Base-by-base conservation (phyloP, 306 rosid species). In the Cicer cuneatum region DNA sequence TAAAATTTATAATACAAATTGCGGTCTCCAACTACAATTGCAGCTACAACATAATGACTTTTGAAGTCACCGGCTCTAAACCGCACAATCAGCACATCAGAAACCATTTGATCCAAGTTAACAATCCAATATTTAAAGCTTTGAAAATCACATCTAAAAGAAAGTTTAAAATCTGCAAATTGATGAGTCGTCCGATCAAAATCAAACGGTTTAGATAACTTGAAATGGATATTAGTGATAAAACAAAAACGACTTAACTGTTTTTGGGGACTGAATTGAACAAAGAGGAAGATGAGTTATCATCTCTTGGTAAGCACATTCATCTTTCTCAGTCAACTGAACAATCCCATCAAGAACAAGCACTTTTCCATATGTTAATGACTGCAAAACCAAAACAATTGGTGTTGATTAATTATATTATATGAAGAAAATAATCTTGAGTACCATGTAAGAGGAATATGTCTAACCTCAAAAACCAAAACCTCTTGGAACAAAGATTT, bases 291-390 rank as follows among this genome's bases (percentile, higher is more conserved):
- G 96, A 84, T 90, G 99, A 41, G 95, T 78, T 66, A 94, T 94
- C 99, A 94, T 94, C 86, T 94, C 99, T 89, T 94, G 99, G 83
- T 94, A 94, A 56, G 97, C 97, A 54, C 97, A 94, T 90, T 94
- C 98, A 78, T 94, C 98, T 76, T 85, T 91, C 87, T 94, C 97
- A 38, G 93, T 94, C 80, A 94, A 85, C 78, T 94, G 99, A 80
- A 94, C 88, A 80, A 94, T 92, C 58, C 97, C 99, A 89, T 94
- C 99, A 74, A 94, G 99, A 53, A 90, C 99, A 65, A 94, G 99
- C 60, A 92, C 96, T 80, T 92, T 94, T 41, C 99, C 99, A 66
- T 94, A 94, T 0, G 83, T 9, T n/a, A 83, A 75, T 47, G 99
- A 91, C 99, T 94, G 92, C 73, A 76, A 80, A 67, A 61, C 33